Evolutionary conservation across 1,284 basidiomycete genomes (phyloP), one percentile per base, ranked within the genome.

Genomic region (Tylopilus orsonianus): DNA sequence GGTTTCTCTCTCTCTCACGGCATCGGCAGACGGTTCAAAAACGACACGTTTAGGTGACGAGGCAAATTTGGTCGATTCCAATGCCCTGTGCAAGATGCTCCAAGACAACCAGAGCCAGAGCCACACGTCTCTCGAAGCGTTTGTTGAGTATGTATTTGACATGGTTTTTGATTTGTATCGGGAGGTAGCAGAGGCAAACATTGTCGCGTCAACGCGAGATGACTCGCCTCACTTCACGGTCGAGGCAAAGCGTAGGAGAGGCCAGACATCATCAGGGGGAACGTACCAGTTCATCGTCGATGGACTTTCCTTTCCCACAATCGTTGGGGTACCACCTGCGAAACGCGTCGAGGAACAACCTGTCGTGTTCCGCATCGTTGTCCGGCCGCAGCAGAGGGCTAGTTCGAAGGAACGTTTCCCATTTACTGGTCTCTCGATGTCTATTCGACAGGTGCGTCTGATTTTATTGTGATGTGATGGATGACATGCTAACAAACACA

Each of bases 341-440:
- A 59, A 60, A 38, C 55, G 55, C 34, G 44, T 10, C 3, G 41
- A 37, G 29, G 50, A 46, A 27, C 59, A 61, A 10, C 50, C 55
- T 13, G 41, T 49, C 14, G 38, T 46, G 14, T 40, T 60, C 16
- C 51, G 57, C 3, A 29, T 41, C 19, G 18, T 41, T 9, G 19
- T 30, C n/a, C 18, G 23, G 30, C 13, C 40, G 40, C 9, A 13
- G 10, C 9, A 4, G 13, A 22, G 4, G 10, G 2, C 38, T n/a
- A n/a, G n/a, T n/a, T n/a, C n/a, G n/a, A n/a, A n/a, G n/a, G n/a
- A 22, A 14, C 22, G 2, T 0, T 59, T 61, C 29, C 54, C 56
- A 1, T 59, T 59, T 38, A 1, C 19, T 1, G 26, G n/a, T 0
- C 49, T 61, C 26, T 39, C 48, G 4, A 26, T 14, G 8, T 61